Evolutionary conservation across 192 early-diverging fungal species (phyloP), one percentile per base, ranked within the genome.

Genomic region (Coemansia sp.): DNA sequence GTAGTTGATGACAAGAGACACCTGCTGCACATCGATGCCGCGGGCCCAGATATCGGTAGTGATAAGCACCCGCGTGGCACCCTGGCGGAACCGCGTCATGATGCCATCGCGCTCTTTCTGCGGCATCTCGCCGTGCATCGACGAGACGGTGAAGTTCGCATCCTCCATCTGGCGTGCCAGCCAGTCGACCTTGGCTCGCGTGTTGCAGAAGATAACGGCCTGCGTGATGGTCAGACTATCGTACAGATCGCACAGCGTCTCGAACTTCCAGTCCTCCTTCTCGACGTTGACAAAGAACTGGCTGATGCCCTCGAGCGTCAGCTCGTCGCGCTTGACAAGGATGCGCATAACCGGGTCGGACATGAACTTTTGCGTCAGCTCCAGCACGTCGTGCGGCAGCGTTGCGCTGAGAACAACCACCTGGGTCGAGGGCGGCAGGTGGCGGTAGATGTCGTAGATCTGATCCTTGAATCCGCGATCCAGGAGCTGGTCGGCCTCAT

Each of bases 91-190:
- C 72, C 97, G 94, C 59, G 90, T 86, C 97, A 99, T 99, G 60
- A 99, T 95, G 17, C 92, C 89, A 71, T 98, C 96, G 71, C 97
- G 91, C 70, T 98, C 95, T 75, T 95, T 93, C 80, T 98, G 96
- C 41, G 94, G 91, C 97, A 99, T 99, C 62, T 99, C 97, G 76
- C 96, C 97, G 79, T 99, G 97, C 97, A 99, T 97, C 14, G 97
- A 87, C 7, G 96, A 94, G 4, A 99, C 96, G 9, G 97, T 97
- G 71, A 99, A 99, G 70, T 98, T 95, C n/a, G 91, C 90, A 56
- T 92, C 92, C 61, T 93, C 87, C 93, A 99, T 95, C 77, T 97
- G 94, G 61, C 91, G 90, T 25, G 97, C 94, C 56, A 99, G 85
- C 95, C 95, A 98, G 74, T 99, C 97, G 53, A 98, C 93, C 88